Conservation (phyloP, 495 filamentous ascomycete genomes). For the Cladorrhinum samala region DNA sequence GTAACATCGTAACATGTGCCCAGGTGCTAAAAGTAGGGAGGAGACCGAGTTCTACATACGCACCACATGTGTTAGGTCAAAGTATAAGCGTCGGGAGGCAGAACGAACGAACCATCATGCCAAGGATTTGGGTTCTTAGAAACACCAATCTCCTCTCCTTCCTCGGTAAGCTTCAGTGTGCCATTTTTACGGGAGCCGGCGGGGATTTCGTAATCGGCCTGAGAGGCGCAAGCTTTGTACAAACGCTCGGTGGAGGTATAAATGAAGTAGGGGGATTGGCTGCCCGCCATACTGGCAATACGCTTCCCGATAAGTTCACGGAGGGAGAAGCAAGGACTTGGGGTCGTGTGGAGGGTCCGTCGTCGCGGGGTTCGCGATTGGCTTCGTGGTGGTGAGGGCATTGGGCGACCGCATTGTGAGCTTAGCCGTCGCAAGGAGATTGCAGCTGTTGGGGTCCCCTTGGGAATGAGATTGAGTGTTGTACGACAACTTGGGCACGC, state of each 20-base stretch:
- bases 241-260: conserved; percentile 66
- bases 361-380: not conserved
- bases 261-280: conserved; percentile 19
- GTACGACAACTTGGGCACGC: conserved; percentile 24
- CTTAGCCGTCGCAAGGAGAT: not conserved
- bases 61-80: too few species aligned
- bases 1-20: conserved; percentile 91
- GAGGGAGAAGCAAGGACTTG: not conserved
- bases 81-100: too few species aligned
- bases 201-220: conserved; percentile 69
- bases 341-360: conserved; percentile 10
- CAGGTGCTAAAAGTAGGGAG: conserved; percentile 84
- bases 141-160: conserved; percentile 72
- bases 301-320: conserved; percentile 2
- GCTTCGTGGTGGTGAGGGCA: not conserved
- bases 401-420: not conserved
- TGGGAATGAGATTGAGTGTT: conserved; percentile 15
- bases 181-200: conserved; percentile 48
- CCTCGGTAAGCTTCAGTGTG: conserved; percentile 56
- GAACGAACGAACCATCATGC: conserved; percentile 69
- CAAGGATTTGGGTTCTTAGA: conserved; percentile 65
- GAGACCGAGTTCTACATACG: conserved; percentile 42
- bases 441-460: conserved; percentile 8
- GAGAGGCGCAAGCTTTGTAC: conserved; percentile 66
- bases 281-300: conserved; percentile 3